Evolutionary conservation across 2,329 filamentous ascomycete genomes (phyloP).

Genomic region (Podosphaera fusca): DNA sequence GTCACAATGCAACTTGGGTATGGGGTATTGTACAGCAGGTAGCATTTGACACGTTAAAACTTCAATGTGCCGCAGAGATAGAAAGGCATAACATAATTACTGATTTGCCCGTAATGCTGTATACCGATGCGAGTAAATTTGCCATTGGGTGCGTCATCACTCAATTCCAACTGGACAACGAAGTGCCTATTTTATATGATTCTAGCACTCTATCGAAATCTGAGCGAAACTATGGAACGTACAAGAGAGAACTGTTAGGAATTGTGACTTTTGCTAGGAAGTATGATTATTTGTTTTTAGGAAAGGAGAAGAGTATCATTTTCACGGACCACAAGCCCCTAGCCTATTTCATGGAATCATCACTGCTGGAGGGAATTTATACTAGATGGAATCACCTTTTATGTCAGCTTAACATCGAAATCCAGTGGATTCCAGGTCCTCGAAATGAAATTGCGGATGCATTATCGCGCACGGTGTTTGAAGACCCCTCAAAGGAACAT

Average conservation of each 20-base stretch:
- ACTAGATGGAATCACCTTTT: neutral
- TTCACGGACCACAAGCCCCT: neutral
- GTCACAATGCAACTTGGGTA: neutral
- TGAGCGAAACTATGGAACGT: neutral
- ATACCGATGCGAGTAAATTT: slow-evolving; percentile 1
- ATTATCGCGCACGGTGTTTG: neutral
- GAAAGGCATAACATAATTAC: neutral
- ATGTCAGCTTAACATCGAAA: neutral
- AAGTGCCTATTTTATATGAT: slow-evolving; percentile 1
- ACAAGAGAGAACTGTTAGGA: neutral
- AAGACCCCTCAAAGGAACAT: neutral
- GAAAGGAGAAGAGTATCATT: neutral
- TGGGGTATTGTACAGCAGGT: neutral
- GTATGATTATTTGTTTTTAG: slow-evolving; percentile 1
- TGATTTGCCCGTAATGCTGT: neutral
- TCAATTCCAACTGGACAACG: neutral
- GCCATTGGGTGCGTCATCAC: neutral
- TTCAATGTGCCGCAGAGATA: neutral
- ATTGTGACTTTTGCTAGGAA: neutral
- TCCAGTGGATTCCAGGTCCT: neutral
- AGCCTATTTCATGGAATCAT: neutral
- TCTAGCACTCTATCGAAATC: neutral
- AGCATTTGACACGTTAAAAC: neutral
- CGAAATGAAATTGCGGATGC: slow-evolving; percentile 1
- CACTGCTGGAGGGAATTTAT: neutral